These are phyloP conservation scores for Penicillium manginii DNA, from an alignment of 495 filamentous ascomycete genomes.

Conservation along the genomic window DNA sequence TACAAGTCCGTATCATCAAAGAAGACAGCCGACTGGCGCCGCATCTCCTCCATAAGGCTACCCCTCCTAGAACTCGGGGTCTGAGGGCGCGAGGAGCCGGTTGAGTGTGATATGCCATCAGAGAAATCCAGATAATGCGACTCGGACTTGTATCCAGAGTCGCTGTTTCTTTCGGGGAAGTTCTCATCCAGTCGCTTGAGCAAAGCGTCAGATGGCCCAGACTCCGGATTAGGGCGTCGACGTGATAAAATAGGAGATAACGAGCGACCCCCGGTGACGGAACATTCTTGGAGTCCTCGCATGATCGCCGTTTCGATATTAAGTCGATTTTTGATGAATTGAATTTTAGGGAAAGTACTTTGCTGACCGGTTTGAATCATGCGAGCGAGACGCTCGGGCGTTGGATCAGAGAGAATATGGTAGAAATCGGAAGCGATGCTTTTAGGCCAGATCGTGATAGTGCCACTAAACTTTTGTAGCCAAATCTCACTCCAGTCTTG, in stretches of 20 bases:
- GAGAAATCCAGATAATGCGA: conserved; percentile 26
- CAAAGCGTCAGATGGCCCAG: conserved; percentile 26
- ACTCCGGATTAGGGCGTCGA: conserved; percentile 26
- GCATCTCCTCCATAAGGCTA: conserved; percentile 62
- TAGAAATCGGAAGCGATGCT: conserved; percentile 74
- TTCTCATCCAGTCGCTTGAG: conserved; percentile 35
- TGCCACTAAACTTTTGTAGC: conserved; percentile 93
- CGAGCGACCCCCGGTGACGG: conserved; percentile 28
- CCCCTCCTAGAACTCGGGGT: conserved; percentile 34
- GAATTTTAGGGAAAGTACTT: conserved; percentile 83
- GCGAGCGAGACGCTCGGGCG: conserved; percentile 68
- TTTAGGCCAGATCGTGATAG: conserved; percentile 94
- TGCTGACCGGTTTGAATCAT: conserved; percentile 91
- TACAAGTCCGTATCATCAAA: conserved; percentile 58
- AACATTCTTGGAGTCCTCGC: conserved; percentile 65
- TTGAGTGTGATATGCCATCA: conserved; percentile 35
- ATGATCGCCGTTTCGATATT: conserved; percentile 82
- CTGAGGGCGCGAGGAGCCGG: conserved; percentile 29
- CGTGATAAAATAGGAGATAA: conserved; percentile 34
- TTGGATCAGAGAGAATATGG: conserved; percentile 84
- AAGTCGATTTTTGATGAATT: conserved; percentile 85
- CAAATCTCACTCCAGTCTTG: conserved; percentile 97
- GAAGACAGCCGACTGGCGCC: conserved; percentile 64
- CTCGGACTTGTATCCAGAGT: conserved; percentile 27
- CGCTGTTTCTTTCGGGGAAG: conserved; percentile 33